Evolutionary conservation across 2,329 filamentous ascomycete genomes (phyloP).

Genomic region (Penicillium sp.): DNA sequence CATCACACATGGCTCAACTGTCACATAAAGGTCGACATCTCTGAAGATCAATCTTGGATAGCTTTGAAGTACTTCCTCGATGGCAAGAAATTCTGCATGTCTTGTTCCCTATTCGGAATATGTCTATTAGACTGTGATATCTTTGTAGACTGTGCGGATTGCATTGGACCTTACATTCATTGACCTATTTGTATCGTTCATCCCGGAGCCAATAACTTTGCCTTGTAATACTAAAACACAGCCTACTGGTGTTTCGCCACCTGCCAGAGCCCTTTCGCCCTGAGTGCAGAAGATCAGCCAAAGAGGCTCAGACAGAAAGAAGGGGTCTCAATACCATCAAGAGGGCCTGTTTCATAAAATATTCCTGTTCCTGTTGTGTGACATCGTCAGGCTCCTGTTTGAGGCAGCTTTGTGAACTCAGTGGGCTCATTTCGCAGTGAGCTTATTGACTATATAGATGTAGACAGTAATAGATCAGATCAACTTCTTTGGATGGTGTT

Average conservation of each 20-base stretch:
- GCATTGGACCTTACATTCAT: slow-evolving; percentile 54
- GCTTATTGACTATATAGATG: neutral
- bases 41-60: slow-evolving; percentile 66
- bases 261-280: slow-evolving; percentile 79
- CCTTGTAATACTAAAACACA: slow-evolving; percentile 85
- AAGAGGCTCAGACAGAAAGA: neutral
- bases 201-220: slow-evolving; percentile 78
- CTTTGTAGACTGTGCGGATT: neutral
- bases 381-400: slow-evolving; percentile 15
- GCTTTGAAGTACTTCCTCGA: slow-evolving; percentile 61
- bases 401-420: neutral
- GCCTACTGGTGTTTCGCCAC: slow-evolving; percentile 92
- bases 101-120: slow-evolving; percentile 72
- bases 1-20: slow-evolving; percentile 98
- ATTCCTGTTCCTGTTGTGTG: slow-evolving; percentile 39
- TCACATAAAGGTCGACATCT: slow-evolving; percentile 84
- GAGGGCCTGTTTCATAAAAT: slow-evolving; percentile 81
- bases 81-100: slow-evolving; percentile 91
- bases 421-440: neutral
- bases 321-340: slow-evolving; percentile 61
- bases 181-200: slow-evolving; percentile 94
- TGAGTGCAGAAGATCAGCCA: slow-evolving; percentile 31
- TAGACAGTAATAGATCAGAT: neutral
- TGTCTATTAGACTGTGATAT: neutral
- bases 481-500: neutral